These are phyloP conservation scores for Neurospora crassa DNA, from an alignment of 2,329 filamentous ascomycete species.

Conservation along the genomic window DNA sequence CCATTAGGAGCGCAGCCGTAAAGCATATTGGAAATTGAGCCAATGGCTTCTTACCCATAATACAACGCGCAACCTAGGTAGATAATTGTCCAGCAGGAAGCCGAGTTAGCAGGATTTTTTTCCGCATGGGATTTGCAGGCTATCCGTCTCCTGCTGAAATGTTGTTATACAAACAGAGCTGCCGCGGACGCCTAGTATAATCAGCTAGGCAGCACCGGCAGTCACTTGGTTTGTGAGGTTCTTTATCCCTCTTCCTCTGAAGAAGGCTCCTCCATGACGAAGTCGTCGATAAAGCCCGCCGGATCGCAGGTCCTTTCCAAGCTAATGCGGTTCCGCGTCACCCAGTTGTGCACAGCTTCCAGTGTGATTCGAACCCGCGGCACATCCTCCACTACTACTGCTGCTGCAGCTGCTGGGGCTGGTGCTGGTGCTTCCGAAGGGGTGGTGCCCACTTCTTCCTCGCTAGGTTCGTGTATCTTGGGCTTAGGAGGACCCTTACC, in stretches of 20 bases:
- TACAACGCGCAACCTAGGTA: neutral
- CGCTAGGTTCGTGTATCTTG: conserved; percentile 5
- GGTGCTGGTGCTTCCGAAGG: conserved; percentile 2
- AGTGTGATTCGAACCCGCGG: conserved; percentile 43
- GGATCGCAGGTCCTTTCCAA: conserved; percentile 61
- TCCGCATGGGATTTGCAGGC: neutral
- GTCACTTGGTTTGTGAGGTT: neutral
- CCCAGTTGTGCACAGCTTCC: conserved; percentile 55
- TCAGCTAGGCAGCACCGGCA: neutral
- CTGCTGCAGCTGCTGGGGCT: conserved; percentile 4
- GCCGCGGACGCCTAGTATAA: neutral
- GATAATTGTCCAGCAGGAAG: neutral
- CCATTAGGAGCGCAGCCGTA: neutral
- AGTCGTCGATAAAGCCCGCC: conserved; percentile 63
- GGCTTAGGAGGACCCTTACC: conserved; percentile 35
- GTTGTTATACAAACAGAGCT: neutral
- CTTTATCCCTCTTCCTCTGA: conserved; percentile 25
- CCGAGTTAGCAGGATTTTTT: neutral
- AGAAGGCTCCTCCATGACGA: conserved; percentile 38
- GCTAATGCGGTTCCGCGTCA: conserved; percentile 49
- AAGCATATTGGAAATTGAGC: neutral
- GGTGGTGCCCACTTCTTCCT: conserved; percentile 9
- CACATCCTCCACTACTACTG: conserved; percentile 24
- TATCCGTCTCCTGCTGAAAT: neutral
- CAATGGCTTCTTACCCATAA: neutral